phyloP scores from a whole-genome alignment of 495 filamentous ascomycete genomes.

The Aspergillus heteromorphus region DNA sequence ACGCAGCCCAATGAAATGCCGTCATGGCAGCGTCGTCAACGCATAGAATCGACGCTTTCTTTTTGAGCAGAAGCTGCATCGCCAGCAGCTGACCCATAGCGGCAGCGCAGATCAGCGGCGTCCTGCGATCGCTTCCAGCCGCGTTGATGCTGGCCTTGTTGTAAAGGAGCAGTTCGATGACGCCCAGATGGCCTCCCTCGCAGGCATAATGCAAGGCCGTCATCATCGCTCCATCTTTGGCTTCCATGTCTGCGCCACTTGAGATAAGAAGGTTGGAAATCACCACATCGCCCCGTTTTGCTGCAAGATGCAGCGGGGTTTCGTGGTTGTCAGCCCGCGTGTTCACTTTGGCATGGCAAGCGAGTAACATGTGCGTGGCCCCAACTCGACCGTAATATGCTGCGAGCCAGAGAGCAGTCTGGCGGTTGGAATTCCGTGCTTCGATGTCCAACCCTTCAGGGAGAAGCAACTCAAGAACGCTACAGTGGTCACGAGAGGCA shows the following conservation, averaged over 20 bases:
- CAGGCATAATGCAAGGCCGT: conserved; percentile 40
- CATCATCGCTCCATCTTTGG: conserved; percentile 37
- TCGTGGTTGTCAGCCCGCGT: conserved; percentile 31
- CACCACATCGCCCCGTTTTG: conserved; percentile 29
- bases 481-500: conserved; percentile 37
- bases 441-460: conserved; percentile 28
- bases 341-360: conserved; percentile 29
- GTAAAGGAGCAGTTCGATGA: conserved; percentile 30
- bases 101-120: conserved; percentile 41
- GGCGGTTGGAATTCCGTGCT: conserved; percentile 22
- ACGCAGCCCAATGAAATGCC: conserved; percentile 41
- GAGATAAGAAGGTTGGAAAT: conserved; percentile 29
- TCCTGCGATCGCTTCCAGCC: conserved; percentile 27
- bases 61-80: conserved; percentile 31
- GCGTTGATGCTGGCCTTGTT: conserved; percentile 35
- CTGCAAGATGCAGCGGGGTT: conserved; percentile 37
- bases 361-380: conserved; percentile 18
- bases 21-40: conserved; percentile 38
- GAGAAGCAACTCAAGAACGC: conserved; percentile 32
- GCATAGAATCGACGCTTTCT: conserved; percentile 27
- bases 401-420: conserved; percentile 37
- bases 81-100: conserved; percentile 23
- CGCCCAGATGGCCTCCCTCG: conserved; percentile 26
- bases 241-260: conserved; percentile 36
- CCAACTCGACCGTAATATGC: conserved; percentile 24